Evolutionary conservation across 495 filamentous ascomycete species (phyloP).

Genomic region (Darksidea phi): DNA sequence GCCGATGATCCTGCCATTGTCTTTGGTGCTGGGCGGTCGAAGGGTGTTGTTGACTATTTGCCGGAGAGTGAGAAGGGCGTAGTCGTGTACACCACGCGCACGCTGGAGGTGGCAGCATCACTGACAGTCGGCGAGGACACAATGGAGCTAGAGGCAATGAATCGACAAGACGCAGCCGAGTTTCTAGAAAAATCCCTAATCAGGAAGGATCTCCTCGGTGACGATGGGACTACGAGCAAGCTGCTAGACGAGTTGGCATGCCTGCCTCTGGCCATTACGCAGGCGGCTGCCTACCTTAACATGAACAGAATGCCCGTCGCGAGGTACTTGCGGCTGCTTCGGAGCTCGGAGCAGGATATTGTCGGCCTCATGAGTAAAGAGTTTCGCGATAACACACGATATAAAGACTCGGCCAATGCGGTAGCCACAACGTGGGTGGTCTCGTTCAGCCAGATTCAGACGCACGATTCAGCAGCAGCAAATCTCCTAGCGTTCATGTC

Average conservation of each 20-base stretch:
- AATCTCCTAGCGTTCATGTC: slow-evolving; percentile 37
- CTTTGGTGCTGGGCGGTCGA: slow-evolving; percentile 9
- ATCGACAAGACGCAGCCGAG: slow-evolving; percentile 22
- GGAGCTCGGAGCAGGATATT: slow-evolving; percentile 33
- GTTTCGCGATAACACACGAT: slow-evolving; percentile 34
- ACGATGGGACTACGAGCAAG: slow-evolving; percentile 14
- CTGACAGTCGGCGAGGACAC: slow-evolving; percentile 32
- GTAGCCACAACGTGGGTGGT: slow-evolving; percentile 38
- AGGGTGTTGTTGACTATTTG: slow-evolving; percentile 30
- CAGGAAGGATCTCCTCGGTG: slow-evolving; percentile 14
- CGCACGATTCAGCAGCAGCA: slow-evolving; percentile 25
- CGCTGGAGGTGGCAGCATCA: slow-evolving; percentile 17
- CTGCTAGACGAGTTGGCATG: slow-evolving; percentile 34
- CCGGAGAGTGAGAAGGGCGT: slow-evolving; percentile 33
- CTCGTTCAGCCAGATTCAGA: slow-evolving; percentile 30
- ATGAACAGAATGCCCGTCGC: slow-evolving; percentile 27
- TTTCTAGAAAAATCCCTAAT: slow-evolving; percentile 28
- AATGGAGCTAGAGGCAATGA: slow-evolving; percentile 33
- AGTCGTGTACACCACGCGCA: slow-evolving; percentile 37
- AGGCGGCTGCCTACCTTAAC: slow-evolving; percentile 40
- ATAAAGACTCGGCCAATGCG: slow-evolving; percentile 26
- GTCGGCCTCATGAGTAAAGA: slow-evolving; percentile 36
- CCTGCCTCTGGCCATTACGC: slow-evolving; percentile 38
- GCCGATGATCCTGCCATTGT: slow-evolving; percentile 37
- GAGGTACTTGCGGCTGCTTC: slow-evolving; percentile 33